Evolutionary conservation across 2,329 filamentous ascomycete genomes (phyloP).

Genomic region (Scedosporium minutisporum): DNA sequence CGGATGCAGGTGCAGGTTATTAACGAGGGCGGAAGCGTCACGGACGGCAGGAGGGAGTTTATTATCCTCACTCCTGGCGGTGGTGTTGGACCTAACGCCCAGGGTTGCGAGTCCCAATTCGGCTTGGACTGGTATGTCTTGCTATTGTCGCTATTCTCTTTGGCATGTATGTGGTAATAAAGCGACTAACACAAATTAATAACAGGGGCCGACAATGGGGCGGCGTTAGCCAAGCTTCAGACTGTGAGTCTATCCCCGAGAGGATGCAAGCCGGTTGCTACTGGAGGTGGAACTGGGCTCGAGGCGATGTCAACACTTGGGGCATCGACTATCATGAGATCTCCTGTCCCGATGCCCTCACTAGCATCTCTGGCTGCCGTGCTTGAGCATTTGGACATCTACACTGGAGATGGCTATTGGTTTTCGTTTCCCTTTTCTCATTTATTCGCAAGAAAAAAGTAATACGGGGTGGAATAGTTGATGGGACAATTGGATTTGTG

Average conservation of each 20-base stretch:
- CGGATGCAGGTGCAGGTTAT: slow-evolving; percentile 15
- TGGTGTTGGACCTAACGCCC: slow-evolving; percentile 1
- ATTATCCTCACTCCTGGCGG: slow-evolving; percentile 4
- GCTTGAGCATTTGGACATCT: neutral
- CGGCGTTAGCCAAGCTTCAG: neutral
- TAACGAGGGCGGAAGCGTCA: neutral
- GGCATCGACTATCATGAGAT: slow-evolving; percentile 3
- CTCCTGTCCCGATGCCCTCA: slow-evolving; percentile 1
- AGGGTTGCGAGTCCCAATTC: slow-evolving; percentile 2
- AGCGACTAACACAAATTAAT: neutral
- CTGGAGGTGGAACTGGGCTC: slow-evolving; percentile 8
- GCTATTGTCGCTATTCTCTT: neutral
- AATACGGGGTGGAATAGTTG: neutral
- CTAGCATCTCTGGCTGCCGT: slow-evolving; percentile 4
- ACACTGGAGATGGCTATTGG: neutral
- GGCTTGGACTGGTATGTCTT: slow-evolving; percentile 4
- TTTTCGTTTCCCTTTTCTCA: too few species aligned
- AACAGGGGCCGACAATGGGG: slow-evolving; percentile 3
- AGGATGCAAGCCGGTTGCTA: slow-evolving; percentile 6
- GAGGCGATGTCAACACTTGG: slow-evolving; percentile 5
- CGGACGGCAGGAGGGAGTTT: slow-evolving; percentile 3
- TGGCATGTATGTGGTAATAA: neutral
- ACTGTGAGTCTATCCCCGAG: slow-evolving; percentile 1
- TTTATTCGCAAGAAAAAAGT: neutral
- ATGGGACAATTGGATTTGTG: neutral